Evolutionary conservation across 1,284 basidiomycete species (phyloP).

Genomic region (Ustilago esculenta): DNA sequence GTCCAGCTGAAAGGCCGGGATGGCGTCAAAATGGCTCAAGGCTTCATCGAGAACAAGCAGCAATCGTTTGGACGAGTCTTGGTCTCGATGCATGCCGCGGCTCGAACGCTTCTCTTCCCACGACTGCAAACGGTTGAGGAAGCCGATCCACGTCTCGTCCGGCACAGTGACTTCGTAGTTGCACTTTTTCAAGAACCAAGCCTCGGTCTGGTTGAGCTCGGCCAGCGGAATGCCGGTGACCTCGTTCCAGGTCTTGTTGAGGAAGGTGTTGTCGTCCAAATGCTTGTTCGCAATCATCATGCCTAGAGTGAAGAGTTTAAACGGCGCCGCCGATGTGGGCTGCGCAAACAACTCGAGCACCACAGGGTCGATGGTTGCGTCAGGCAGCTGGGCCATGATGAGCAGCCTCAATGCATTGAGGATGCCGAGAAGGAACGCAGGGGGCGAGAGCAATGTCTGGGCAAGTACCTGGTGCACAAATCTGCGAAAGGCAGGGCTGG

Average conservation of each 20-base stretch:
- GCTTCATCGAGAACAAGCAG: conserved; percentile 55
- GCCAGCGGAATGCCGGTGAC: conserved; percentile 64
- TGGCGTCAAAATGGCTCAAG: conserved; percentile 41
- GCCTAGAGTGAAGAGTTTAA: conserved; percentile 64
- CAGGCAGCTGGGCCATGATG: conserved; percentile 41
- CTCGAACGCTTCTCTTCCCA: conserved; percentile 50
- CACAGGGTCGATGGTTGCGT: conserved; percentile 48
- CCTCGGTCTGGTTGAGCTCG: conserved; percentile 64
- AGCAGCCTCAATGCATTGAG: conserved; percentile 59
- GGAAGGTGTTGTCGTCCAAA: conserved; percentile 66
- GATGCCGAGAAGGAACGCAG: conserved; percentile 59
- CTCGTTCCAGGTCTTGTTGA: conserved; percentile 67
- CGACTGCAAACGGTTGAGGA: conserved; percentile 46
- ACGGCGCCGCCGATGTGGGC: conserved; percentile 59
- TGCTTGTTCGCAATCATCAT: conserved; percentile 67
- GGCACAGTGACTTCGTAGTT: conserved; percentile 62
- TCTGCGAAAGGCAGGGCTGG: conserved; percentile 61
- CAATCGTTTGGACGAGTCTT: conserved; percentile 47
- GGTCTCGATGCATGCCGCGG: conserved; percentile 34
- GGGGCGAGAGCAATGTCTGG: conserved; percentile 63
- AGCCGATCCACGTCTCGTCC: conserved; percentile 59
- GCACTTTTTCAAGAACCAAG: conserved; percentile 61
- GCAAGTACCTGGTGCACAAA: conserved; percentile 64
- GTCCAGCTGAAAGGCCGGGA: conserved; percentile 38
- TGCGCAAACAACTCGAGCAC: conserved; percentile 61